These are phyloP conservation scores for Lactarius pseudohatsudake DNA, from an alignment of 768 basidiomycete genomes.

Conservation along the genomic window DNA sequence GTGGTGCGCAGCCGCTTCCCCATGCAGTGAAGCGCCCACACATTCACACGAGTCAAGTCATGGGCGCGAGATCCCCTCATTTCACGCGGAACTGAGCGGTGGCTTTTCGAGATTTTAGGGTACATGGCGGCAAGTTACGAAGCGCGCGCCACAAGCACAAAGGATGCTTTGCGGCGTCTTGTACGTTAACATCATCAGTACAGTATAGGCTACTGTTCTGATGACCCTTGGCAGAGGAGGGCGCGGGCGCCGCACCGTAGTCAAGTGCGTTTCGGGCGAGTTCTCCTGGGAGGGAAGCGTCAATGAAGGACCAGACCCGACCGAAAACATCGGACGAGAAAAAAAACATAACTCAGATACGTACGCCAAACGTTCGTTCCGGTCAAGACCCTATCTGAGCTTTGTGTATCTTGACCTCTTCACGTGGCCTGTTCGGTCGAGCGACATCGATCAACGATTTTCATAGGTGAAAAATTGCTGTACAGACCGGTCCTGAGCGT, in stretches of 20 bases:
- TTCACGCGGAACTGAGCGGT: not conserved
- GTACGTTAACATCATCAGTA: not conserved
- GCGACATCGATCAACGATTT: constrained; percentile 9
- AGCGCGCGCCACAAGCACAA: not conserved
- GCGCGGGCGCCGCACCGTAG: not conserved
- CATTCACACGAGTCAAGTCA: not conserved
- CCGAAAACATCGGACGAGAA: not conserved
- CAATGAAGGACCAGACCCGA: not conserved
- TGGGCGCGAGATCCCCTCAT: not conserved
- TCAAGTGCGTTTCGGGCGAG: not conserved
- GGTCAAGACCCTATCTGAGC: constrained; percentile 39
- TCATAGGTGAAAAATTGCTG: not conserved
- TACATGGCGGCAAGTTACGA: not conserved
- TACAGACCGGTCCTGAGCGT: constrained; percentile 80
- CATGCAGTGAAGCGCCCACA: not conserved
- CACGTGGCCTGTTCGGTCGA: constrained; percentile 46
- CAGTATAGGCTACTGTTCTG: not conserved
- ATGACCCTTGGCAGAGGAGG: not conserved
- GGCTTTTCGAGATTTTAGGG: not conserved
- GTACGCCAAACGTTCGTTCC: not conserved
- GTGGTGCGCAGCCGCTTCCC: not conserved
- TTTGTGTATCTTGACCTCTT: constrained; percentile 91
- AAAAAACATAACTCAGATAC: not conserved
- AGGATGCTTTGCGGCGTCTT: not conserved
- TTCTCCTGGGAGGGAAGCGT: not conserved